Percentiles rank a stretch among this genome's conserved stretches.
These are phyloP conservation scores for Phyllostachys edulis DNA, from an alignment of 176 grass and related monocot species.

Conservation along the genomic window DNA sequence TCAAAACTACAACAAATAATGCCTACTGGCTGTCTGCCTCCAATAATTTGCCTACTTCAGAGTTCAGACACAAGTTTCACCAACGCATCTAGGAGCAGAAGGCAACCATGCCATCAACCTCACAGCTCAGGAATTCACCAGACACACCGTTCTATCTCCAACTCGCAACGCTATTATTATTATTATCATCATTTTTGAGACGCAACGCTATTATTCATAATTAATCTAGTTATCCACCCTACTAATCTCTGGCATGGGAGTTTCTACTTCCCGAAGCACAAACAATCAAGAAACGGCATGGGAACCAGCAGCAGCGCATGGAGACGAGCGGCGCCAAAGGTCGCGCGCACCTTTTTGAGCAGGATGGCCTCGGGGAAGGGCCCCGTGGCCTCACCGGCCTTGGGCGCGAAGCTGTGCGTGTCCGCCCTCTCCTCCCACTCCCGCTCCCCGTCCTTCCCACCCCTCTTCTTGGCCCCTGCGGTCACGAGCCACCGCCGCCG, in stretches of 20 bases:
- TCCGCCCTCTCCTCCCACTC: slow-evolving; percentile 36
- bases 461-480: slow-evolving; percentile 46
- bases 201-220: too few species aligned
- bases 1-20: not conserved
- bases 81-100: not conserved
- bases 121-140: not conserved
- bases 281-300: too few species aligned
- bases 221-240: not conserved
- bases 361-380: slow-evolving; percentile 81
- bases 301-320: too few species aligned
- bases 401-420: slow-evolving; percentile 53
- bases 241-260: not conserved
- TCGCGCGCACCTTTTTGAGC: slow-evolving; percentile 65
- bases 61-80: not conserved
- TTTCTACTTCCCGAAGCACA: not conserved
- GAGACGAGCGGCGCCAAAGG: too few species aligned
- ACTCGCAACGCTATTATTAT: not conserved
- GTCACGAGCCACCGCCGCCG: slow-evolving; percentile 9
- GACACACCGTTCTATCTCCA: not conserved
- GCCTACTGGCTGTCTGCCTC: not conserved
- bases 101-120: not conserved
- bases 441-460: slow-evolving; percentile 31
- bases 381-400: slow-evolving; percentile 50
- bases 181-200: too few species aligned
- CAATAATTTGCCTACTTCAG: not conserved